Conservation (phyloP, 2,329 filamentous ascomycete species). For the Diaporthe nobilis region DNA sequence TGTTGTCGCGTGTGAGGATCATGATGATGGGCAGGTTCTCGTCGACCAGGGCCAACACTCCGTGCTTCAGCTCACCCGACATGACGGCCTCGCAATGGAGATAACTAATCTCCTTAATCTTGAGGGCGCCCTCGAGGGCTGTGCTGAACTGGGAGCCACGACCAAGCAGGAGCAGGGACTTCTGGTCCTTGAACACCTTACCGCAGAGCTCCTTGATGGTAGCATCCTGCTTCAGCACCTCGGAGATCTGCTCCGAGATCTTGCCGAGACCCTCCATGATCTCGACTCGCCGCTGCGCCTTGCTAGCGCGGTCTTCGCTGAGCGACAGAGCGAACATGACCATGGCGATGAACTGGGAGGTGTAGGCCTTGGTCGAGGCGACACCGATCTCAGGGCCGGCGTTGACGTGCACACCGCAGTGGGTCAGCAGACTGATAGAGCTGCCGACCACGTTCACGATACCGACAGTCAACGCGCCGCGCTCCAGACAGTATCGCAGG, state of each 20-base stretch:
- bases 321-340: conserved; percentile 99
- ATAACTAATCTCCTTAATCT: conserved; percentile 99
- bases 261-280: conserved; percentile 94
- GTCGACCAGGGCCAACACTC: conserved; percentile 95
- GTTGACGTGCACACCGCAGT: conserved; percentile 99
- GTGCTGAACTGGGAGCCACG: conserved; percentile 98
- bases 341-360: conserved; percentile 99
- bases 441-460: conserved; percentile 99
- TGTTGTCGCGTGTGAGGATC: conserved; percentile 95
- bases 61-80: conserved; percentile 99
- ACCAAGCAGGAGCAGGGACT: conserved; percentile 92
- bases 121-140: conserved; percentile 95
- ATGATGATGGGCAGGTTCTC: conserved; percentile 99
- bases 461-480: conserved; percentile 95
- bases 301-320: conserved; percentile 96
- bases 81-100: conserved; percentile 99
- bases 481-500: conserved; percentile 97
- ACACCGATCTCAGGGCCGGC: conserved; percentile 99
- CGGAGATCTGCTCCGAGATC: conserved; percentile 91
- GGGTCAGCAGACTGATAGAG: conserved; percentile 97
- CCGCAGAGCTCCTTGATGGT: conserved; percentile 95
- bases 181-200: conserved; percentile 96
- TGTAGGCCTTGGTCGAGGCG: conserved; percentile 99
- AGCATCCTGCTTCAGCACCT: conserved; percentile 91
- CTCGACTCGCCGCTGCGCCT: conserved; percentile 90